Evolutionary conservation across 2,329 filamentous ascomycete genomes (phyloP).

Genomic region (Curvularia verruculosa): DNA sequence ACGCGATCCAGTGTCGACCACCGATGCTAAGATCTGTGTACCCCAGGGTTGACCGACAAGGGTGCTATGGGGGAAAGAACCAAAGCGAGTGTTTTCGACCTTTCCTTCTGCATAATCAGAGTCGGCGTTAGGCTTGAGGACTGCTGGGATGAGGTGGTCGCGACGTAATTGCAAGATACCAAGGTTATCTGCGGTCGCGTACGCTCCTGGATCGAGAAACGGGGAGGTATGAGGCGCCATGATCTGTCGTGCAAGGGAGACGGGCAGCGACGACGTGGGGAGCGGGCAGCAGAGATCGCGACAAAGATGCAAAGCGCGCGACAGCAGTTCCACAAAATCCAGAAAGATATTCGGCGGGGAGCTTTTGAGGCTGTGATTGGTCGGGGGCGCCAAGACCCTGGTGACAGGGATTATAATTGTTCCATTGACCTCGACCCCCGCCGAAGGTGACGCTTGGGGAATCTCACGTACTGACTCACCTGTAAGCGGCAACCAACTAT

Average conservation of each 20-base stretch:
- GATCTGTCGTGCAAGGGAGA: not conserved
- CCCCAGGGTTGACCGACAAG: slow-evolving; percentile 81
- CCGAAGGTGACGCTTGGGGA: slow-evolving; percentile 14
- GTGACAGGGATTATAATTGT: slow-evolving; percentile 21
- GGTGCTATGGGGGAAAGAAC: slow-evolving; percentile 67
- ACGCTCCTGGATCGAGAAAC: slow-evolving; percentile 74
- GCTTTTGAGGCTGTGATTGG: slow-evolving; percentile 34
- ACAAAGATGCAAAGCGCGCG: slow-evolving; percentile 8
- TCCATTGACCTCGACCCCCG: slow-evolving; percentile 12
- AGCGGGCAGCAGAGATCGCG: not conserved
- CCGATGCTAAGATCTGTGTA: slow-evolving; percentile 85
- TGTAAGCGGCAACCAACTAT: slow-evolving; percentile 17
- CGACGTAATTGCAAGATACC: slow-evolving; percentile 88
- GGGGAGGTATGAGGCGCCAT: slow-evolving; percentile 63
- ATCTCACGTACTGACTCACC: slow-evolving; percentile 31
- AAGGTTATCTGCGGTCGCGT: slow-evolving; percentile 69
- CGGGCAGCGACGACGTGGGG: not conserved
- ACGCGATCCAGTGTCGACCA: slow-evolving; percentile 89
- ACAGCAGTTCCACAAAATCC: slow-evolving; percentile 16
- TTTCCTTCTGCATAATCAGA: slow-evolving; percentile 55
- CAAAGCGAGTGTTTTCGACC: slow-evolving; percentile 86
- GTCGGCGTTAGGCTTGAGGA: slow-evolving; percentile 52
- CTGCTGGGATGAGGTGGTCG: slow-evolving; percentile 80
- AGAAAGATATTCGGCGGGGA: slow-evolving; percentile 31
- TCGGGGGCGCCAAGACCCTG: slow-evolving; percentile 33